These are phyloP conservation scores for Trichoderma atroviride DNA, from an alignment of 2,329 filamentous ascomycete genomes.

Conservation along the genomic window DNA sequence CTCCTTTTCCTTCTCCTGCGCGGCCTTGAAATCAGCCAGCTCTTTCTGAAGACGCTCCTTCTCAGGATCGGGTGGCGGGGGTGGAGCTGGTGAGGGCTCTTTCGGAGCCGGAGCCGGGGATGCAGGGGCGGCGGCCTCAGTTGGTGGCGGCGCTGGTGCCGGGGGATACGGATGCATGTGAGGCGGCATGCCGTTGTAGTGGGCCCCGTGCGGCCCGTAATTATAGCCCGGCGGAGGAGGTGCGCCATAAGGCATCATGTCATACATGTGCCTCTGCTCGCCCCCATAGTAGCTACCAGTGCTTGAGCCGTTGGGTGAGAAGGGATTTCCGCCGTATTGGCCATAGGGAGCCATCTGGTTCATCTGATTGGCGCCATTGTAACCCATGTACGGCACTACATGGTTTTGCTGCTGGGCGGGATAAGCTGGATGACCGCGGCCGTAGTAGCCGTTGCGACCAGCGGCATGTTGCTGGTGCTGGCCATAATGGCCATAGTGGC, in stretches of 20 bases:
- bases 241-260: conserved; percentile 54
- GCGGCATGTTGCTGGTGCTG: conserved; percentile 30
- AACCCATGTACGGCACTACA: conserved; percentile 48
- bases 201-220: conserved; percentile 30
- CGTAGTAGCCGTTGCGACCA: conserved; percentile 36
- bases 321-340: conserved; percentile 46
- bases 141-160: conserved; percentile 50
- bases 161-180: conserved; percentile 44
- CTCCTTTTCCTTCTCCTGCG: conserved; percentile 50
- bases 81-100: conserved; percentile 39
- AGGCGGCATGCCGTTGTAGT: conserved; percentile 41
- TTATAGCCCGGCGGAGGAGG: conserved; percentile 37
- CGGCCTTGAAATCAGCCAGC: conserved; percentile 53
- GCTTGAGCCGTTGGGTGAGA: conserved; percentile 43
- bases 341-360: conserved; percentile 54
- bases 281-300: conserved; percentile 45
- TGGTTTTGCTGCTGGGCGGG: conserved; percentile 40
- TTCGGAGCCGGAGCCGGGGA: conserved; percentile 43
- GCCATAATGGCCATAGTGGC: conserved; percentile 47
- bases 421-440: conserved; percentile 26
- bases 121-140: conserved; percentile 45
- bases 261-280: conserved; percentile 47
- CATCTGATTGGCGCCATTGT: conserved; percentile 45
- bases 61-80: conserved; percentile 53
- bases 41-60: conserved; percentile 65